Percentiles rank a stretch among this genome's conserved stretches.
Evolutionary conservation across 2,329 filamentous ascomycete species (phyloP).

Genomic region (Fusarium sp.): DNA sequence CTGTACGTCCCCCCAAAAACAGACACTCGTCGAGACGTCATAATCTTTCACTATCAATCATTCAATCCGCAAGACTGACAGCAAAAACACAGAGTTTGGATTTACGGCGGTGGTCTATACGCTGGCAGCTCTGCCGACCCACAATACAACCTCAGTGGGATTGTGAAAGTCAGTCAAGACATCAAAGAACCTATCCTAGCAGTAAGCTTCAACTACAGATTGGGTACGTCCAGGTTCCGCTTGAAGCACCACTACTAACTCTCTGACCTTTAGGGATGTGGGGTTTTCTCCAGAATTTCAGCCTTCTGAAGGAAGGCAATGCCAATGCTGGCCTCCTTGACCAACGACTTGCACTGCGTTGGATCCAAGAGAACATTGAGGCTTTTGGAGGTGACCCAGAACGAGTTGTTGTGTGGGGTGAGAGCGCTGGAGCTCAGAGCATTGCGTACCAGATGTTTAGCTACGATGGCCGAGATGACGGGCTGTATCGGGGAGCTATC

Average conservation of each 20-base stretch:
- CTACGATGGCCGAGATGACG: conserved; percentile 64
- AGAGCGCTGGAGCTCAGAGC: conserved; percentile 54
- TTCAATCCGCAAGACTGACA: neutral
- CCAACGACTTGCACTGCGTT: conserved; percentile 58
- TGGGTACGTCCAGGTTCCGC: conserved; percentile 42
- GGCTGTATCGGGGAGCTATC: conserved; percentile 63
- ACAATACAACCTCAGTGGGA: conserved; percentile 48
- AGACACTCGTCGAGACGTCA: too few species aligned
- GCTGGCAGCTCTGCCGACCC: conserved; percentile 61
- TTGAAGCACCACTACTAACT: neutral
- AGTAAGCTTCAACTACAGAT: conserved; percentile 63
- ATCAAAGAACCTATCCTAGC: conserved; percentile 63
- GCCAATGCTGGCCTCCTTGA: conserved; percentile 61
- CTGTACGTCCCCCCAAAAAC: neutral
- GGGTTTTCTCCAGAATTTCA: conserved; percentile 61
- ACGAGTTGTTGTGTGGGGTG: conserved; percentile 60
- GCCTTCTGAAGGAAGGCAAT: conserved; percentile 53
- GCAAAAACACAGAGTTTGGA: conserved; percentile 55
- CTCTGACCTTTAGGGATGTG: conserved; percentile 47
- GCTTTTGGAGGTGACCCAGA: conserved; percentile 60
- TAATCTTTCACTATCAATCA: too few species aligned
- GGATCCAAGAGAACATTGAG: conserved; percentile 64
- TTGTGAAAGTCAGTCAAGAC: conserved; percentile 60
- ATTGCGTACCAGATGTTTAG: conserved; percentile 61
- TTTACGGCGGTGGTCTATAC: conserved; percentile 66